phyloP scores from a whole-genome alignment of 2,329 filamentous ascomycete species.

The Nigrograna mackinnonii region DNA sequence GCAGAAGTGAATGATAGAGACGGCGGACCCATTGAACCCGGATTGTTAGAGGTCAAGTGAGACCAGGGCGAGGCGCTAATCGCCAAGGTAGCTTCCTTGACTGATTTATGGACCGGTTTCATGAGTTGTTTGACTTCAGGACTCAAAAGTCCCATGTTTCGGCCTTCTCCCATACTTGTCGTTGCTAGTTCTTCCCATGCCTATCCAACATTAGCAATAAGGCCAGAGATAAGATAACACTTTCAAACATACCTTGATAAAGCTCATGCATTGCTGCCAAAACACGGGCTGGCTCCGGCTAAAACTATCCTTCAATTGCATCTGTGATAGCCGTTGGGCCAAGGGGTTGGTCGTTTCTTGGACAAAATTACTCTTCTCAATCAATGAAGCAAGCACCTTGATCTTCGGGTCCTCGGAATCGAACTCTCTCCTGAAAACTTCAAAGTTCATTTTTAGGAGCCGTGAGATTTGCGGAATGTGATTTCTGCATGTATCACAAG shows the following conservation, averaged over 20 bases:
- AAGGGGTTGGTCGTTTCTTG: slow-evolving; percentile 75
- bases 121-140: slow-evolving; percentile 74
- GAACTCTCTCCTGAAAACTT: slow-evolving; percentile 30
- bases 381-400: slow-evolving; percentile 58
- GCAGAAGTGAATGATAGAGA: slow-evolving; percentile 38
- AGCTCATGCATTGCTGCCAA: slow-evolving; percentile 74
- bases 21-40: slow-evolving; percentile 29
- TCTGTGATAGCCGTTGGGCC: slow-evolving; percentile 71
- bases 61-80: slow-evolving; percentile 71
- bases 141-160: slow-evolving; percentile 53
- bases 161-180: slow-evolving; percentile 35
- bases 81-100: slow-evolving; percentile 77
- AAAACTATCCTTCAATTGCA: slow-evolving; percentile 84
- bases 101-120: slow-evolving; percentile 77
- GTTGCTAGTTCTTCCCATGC: slow-evolving; percentile 69
- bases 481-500: slow-evolving; percentile 73
- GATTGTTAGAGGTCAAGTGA: slow-evolving; percentile 50
- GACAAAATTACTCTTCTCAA: slow-evolving; percentile 71
- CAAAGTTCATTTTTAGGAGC: slow-evolving; percentile 30
- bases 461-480: slow-evolving; percentile 62
- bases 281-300: slow-evolving; percentile 67
- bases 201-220: slow-evolving; percentile 28
- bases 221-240: slow-evolving; percentile 25
- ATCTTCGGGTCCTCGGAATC: slow-evolving; percentile 38
- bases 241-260: slow-evolving; percentile 56